Evolutionary conservation across 495 filamentous ascomycete genomes (phyloP).

Genomic region (Penicillium pancosmium): DNA sequence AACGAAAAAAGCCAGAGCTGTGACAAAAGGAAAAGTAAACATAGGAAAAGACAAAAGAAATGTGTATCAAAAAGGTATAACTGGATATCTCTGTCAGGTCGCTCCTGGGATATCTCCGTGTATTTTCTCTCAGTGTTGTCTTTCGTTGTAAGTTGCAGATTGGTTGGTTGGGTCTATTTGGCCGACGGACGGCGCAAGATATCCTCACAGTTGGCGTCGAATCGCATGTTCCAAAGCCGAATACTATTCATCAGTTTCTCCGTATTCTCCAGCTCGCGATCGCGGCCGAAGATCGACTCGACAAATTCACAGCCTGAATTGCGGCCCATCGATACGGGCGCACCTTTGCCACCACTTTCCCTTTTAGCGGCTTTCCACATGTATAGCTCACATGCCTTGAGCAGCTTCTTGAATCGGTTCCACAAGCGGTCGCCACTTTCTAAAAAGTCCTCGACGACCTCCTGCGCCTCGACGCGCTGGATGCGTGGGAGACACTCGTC

Average conservation of each 20-base stretch:
- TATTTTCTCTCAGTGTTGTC: slow-evolving; percentile 10
- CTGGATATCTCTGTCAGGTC: slow-evolving; percentile 10
- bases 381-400: slow-evolving; percentile 88
- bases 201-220: slow-evolving; percentile 94
- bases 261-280: slow-evolving; percentile 89
- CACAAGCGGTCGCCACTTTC: slow-evolving; percentile 88
- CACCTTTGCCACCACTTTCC: slow-evolving; percentile 57
- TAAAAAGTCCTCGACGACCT: slow-evolving; percentile 89
- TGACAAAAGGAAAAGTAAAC: slow-evolving; percentile 2
- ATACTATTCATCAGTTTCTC: slow-evolving; percentile 93
- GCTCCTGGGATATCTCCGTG: slow-evolving; percentile 1
- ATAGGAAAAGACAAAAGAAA: slow-evolving; percentile 5
- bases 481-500: slow-evolving; percentile 80
- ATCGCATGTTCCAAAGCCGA: slow-evolving; percentile 91
- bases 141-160: slow-evolving; percentile 8
- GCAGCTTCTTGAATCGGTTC: slow-evolving; percentile 79
- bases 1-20: not conserved
- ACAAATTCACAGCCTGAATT: slow-evolving; percentile 96
- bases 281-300: slow-evolving; percentile 92
- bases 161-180: slow-evolving; percentile 19
- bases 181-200: slow-evolving; percentile 63
- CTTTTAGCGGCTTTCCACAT: slow-evolving; percentile 82
- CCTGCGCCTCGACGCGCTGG: slow-evolving; percentile 67
- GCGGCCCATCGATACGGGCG: slow-evolving; percentile 78
- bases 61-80: slow-evolving; percentile 2